Evolutionary conservation across 768 basidiomycete species (phyloP), one percentile per base, ranked within the genome.

Genomic region (Boletus huronensis): DNA sequence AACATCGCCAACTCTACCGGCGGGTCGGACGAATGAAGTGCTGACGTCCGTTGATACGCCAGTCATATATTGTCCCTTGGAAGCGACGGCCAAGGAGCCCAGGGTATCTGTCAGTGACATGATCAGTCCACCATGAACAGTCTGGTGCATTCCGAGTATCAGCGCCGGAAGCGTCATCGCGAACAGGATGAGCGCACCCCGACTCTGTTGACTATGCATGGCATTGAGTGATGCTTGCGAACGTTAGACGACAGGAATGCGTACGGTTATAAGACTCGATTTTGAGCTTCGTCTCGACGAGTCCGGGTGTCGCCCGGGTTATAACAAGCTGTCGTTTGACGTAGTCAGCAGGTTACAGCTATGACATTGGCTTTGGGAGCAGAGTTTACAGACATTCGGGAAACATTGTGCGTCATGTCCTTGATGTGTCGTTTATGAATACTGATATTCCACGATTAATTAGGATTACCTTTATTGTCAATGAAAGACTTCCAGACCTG

Each of bases 21-120:
- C 87, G 19, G 88, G 88, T 32, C 83, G 82, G 53, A 92, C 81
- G 58, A 92, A 93, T 1, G 87, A 87, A 0, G 90, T 80, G 23
- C 74, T 84, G 58, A 93, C 82, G 65, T 93, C 90, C 3, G 89
- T 90, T 3, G 88, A 90, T 10, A 93, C 90, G 16, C 91, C 90
- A 0, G 91, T 93, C 90, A 91, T 90, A 63, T 74, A 93, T 9
- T 90, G 85, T 3, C 91, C 91, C 58, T 84, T 85, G 14, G 84
- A 81, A 1, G 90, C 87, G 25, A 93, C 82, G n/a, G 87, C 90
- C 17, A 93, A 79, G 1, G 90, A 92, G 4, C 91, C 90, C 17
- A 93, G 70, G 14, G 90, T 91, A 68, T 93, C 91, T 5, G 91
- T 92, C 29, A 93, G 73, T 9, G 90, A 90, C 64, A 89, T 68